These are phyloP conservation scores for Capronia americana DNA, from an alignment of 2,329 filamentous ascomycete species.

Conservation along the genomic window DNA sequence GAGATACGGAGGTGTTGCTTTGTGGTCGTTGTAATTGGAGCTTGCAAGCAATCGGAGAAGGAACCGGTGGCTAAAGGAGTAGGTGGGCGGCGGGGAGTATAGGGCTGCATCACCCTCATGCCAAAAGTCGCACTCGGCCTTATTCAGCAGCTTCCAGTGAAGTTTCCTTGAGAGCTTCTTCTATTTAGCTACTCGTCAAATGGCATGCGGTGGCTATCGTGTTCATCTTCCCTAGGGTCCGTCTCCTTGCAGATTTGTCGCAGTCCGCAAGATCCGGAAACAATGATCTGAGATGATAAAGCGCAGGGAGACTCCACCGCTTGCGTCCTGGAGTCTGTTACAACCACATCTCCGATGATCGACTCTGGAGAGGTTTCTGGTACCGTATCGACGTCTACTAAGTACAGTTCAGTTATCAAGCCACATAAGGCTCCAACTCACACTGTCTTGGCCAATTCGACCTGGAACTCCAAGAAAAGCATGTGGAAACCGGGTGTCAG, in stretches of 20 bases:
- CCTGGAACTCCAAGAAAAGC: background rate
- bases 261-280: background rate
- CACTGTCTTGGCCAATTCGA: background rate
- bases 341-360: background rate
- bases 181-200: background rate
- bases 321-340: background rate
- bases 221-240: background rate
- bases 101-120: too few species aligned
- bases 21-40: too few species aligned
- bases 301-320: background rate
- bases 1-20: too few species aligned
- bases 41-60: too few species aligned
- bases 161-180: background rate
- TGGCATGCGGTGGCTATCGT: background rate
- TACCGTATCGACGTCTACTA: background rate
- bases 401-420: background rate
- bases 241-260: background rate
- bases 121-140: too few species aligned
- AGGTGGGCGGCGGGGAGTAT: too few species aligned
- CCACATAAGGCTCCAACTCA: background rate
- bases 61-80: too few species aligned
- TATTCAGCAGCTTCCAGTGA: too few species aligned
- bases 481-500: background rate
- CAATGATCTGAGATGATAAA: background rate
- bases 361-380: background rate